Conservation (phyloP, 768 basidiomycete genomes). For the Kwoniella shandongensis region DNA sequence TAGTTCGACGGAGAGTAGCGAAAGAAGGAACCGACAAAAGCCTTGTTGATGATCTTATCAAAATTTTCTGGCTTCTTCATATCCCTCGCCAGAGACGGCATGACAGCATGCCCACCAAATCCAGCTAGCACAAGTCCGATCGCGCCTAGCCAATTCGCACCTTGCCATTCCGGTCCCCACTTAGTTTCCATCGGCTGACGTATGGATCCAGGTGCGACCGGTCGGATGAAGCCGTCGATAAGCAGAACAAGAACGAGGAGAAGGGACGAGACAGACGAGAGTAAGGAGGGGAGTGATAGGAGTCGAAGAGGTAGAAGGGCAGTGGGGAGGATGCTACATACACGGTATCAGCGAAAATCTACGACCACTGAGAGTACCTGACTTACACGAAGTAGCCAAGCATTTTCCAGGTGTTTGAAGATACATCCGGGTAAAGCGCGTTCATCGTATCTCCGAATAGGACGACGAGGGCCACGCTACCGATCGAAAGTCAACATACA, state of each 20-base stretch:
- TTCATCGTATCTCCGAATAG: constrained; percentile 84
- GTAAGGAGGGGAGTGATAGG: constrained; percentile 81
- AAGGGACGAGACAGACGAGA: constrained; percentile 71
- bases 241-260: constrained; percentile 74
- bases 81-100: constrained; percentile 84
- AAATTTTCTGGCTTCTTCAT: constrained; percentile 82
- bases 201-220: constrained; percentile 65
- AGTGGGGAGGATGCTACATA: constrained; percentile 71
- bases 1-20: not conserved
- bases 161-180: constrained; percentile 58
- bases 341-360: not conserved
- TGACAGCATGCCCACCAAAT: constrained; percentile 89
- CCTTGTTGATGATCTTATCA: constrained; percentile 67
- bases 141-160: constrained; percentile 67
- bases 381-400: constrained; percentile 68
- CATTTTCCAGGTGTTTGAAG: constrained; percentile 71
- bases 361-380: not conserved
- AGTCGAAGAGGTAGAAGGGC: constrained; percentile 81
- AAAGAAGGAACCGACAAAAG: constrained; percentile 64
- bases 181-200: constrained; percentile 72
- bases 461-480: constrained; percentile 74
- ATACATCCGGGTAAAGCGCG: constrained; percentile 66
- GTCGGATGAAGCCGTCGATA: constrained; percentile 69
- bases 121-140: constrained; percentile 93
- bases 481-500: not conserved